Percentiles rank a stretch among this genome's conserved stretches.
These are phyloP conservation scores for Colletotrichum costaricense DNA, from an alignment of 2,329 filamentous ascomycete species.

Conservation along the genomic window DNA sequence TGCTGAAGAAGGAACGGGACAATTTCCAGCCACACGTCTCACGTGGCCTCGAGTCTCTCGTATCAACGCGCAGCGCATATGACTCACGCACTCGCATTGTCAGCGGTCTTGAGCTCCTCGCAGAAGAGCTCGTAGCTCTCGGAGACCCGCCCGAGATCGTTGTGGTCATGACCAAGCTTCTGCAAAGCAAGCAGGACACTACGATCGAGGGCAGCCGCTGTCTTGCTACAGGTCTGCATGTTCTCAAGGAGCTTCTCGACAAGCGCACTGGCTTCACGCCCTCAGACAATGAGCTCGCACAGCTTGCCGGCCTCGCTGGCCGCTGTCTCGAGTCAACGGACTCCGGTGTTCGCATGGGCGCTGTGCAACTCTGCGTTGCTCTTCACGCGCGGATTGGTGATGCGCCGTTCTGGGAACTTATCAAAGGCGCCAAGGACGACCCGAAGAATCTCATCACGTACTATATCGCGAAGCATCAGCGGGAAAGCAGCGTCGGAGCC, in stretches of 20 bases:
- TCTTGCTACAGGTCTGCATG: conserved; percentile 72
- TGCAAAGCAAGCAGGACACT: conserved; percentile 57
- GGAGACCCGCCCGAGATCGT: conserved; percentile 72
- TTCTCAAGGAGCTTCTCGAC: conserved; percentile 70
- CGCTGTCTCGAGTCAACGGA: conserved; percentile 70
- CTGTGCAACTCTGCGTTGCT: conserved; percentile 82
- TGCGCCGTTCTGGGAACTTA: conserved; percentile 73
- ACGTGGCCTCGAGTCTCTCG: conserved; percentile 73
- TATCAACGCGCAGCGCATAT: conserved; percentile 73
- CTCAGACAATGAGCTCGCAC: conserved; percentile 61
- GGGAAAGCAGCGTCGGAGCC: conserved; percentile 53
- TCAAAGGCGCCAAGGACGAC: conserved; percentile 75
- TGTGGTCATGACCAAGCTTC: conserved; percentile 61
- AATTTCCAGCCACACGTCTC: conserved; percentile 76
- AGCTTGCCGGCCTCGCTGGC: conserved; percentile 62
- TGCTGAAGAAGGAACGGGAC: conserved; percentile 75
- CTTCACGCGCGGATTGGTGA: conserved; percentile 74
- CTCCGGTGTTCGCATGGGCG: conserved; percentile 76
- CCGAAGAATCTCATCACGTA: conserved; percentile 83
- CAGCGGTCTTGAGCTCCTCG: conserved; percentile 78
- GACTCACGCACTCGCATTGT: conserved; percentile 79
- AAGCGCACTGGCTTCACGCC: conserved; percentile 60
- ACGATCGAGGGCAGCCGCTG: conserved; percentile 60
- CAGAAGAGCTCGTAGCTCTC: conserved; percentile 76
- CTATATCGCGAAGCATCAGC: conserved; percentile 79